phyloP scores from a whole-genome alignment of 768 basidiomycete genomes.

The Tricholoma furcatifolium region DNA sequence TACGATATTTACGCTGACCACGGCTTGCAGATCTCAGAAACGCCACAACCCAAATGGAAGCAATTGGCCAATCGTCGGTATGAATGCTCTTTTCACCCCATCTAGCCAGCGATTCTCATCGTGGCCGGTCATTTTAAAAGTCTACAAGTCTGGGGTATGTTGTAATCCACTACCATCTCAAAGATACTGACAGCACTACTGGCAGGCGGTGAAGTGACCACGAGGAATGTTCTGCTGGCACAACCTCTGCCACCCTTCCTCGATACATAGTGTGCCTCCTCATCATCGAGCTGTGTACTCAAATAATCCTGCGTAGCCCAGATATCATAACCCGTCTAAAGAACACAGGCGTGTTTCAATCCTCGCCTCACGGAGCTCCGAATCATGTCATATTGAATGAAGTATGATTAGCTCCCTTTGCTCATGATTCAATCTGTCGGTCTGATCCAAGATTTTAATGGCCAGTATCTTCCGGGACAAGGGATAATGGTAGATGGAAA shows the following conservation, averaged over 20 bases:
- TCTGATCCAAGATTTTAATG: constrained; percentile 1
- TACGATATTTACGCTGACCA: neutral
- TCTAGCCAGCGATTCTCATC: constrained; percentile 1
- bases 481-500: constrained; percentile 78
- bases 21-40: constrained; percentile 62
- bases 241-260: constrained; percentile 74
- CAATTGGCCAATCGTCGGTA: constrained; percentile 68
- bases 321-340: constrained; percentile 71
- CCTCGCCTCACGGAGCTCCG: constrained; percentile 62
- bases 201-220: constrained; percentile 71
- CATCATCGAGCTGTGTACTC: constrained; percentile 2
- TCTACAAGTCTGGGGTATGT: constrained; percentile 71
- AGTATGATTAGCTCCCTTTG: constrained; percentile 33
- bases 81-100: constrained; percentile 22
- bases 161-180: constrained; percentile 1
- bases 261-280: constrained; percentile 52
- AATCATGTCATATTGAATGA: constrained; percentile 94
- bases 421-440: neutral
- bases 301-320: constrained; percentile 49
- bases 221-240: constrained; percentile 65
- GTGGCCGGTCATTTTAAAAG: constrained; percentile 31
- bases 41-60: constrained; percentile 84
- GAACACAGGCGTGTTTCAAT: constrained; percentile 59
- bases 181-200: constrained; percentile 4
- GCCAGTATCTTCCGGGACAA: constrained; percentile 81